These are phyloP conservation scores for Leccinum ochraceum DNA, from an alignment of 768 basidiomycete genomes.

Conservation along the genomic window DNA sequence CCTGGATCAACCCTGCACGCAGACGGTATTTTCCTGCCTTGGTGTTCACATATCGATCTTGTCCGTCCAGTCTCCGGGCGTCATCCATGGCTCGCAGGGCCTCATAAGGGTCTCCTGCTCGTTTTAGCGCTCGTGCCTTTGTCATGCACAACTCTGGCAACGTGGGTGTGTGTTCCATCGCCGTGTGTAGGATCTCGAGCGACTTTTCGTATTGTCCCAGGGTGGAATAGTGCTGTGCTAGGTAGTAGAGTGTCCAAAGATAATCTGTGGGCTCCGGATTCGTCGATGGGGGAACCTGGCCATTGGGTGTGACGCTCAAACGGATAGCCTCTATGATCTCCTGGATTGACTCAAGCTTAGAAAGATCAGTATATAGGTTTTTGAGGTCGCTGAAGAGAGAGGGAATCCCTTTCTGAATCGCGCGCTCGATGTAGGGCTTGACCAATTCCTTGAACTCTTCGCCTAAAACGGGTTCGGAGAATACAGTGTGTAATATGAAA, in stretches of 20 bases:
- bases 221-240: slow-evolving; percentile 85
- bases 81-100: slow-evolving; percentile 80
- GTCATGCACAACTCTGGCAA: slow-evolving; percentile 87
- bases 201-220: slow-evolving; percentile 50
- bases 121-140: slow-evolving; percentile 82
- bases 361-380: slow-evolving; percentile 64
- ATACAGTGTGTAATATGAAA: background rate
- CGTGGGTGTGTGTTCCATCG: slow-evolving; percentile 86
- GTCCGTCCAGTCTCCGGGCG: slow-evolving; percentile 83
- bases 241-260: slow-evolving; percentile 94
- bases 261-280: slow-evolving; percentile 69
- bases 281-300: slow-evolving; percentile 27
- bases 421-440: slow-evolving; percentile 65
- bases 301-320: slow-evolving; percentile 37
- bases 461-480: slow-evolving; percentile 36
- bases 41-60: slow-evolving; percentile 94
- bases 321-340: slow-evolving; percentile 59
- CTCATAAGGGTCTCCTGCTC: slow-evolving; percentile 74
- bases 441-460: slow-evolving; percentile 68
- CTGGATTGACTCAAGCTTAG: slow-evolving; percentile 70
- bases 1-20: slow-evolving; percentile 75
- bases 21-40: slow-evolving; percentile 91
- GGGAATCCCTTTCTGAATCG: slow-evolving; percentile 83
- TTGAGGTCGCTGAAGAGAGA: slow-evolving; percentile 94
- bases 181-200: slow-evolving; percentile 60